These are phyloP conservation scores for Mycena amicta DNA, from an alignment of 768 basidiomycete genomes.

Conservation along the genomic window DNA sequence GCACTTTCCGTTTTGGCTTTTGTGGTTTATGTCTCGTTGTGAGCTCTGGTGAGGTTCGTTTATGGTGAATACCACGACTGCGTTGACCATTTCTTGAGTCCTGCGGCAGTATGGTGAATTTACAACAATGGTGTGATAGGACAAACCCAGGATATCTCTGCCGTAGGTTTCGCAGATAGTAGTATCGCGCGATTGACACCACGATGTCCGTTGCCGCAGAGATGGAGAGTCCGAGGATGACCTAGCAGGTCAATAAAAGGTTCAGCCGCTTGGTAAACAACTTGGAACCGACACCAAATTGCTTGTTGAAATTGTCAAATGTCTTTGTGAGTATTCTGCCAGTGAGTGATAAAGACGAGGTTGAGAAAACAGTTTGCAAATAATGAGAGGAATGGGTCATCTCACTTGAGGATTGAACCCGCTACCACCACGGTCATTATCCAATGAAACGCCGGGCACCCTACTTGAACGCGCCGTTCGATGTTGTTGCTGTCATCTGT, in stretches of 20 bases:
- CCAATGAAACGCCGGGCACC: no score
- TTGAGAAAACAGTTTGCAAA: background rate
- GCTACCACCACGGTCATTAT: no score
- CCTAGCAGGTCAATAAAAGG: background rate
- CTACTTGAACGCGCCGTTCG: no score
- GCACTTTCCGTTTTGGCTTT: no score
- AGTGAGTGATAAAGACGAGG: background rate
- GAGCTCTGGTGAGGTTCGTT: no score
- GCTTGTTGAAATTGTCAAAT: background rate
- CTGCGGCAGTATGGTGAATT: background rate
- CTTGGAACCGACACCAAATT: background rate
- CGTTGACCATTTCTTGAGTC: constrained; percentile 1
- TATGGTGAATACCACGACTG: background rate
- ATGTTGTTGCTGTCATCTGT: no score
- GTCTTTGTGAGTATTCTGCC: background rate
- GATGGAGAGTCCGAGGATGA: background rate
- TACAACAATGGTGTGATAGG: background rate
- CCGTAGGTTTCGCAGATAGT: background rate
- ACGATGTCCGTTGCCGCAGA: background rate
- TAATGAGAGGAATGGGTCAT: background rate
- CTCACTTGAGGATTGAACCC: no score
- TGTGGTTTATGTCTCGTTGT: no score
- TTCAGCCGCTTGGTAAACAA: background rate
- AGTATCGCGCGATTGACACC: background rate
- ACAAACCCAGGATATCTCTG: background rate